These are phyloP conservation scores for Suhomyces guaymorum DNA, from an alignment of 1,139 yeast species.

Conservation along the genomic window DNA sequence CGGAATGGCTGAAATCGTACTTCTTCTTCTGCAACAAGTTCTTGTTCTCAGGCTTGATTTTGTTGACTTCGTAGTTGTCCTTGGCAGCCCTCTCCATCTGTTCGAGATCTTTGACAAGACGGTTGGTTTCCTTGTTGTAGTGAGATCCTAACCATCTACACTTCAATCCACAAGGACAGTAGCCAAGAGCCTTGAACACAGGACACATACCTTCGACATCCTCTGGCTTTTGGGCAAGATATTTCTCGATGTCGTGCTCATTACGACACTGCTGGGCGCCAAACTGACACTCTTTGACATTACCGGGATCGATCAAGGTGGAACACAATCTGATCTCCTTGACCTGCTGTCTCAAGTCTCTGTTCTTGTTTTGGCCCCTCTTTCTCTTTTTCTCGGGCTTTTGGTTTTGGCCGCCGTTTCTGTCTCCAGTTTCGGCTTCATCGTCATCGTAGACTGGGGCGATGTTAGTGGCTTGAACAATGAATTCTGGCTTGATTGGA, in stretches of 20 bases:
- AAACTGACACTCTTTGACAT: constrained; percentile 54
- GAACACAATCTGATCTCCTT: constrained; percentile 72
- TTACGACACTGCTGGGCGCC: constrained; percentile 74
- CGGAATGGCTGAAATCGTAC: constrained; percentile 58
- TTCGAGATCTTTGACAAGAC: constrained; percentile 45
- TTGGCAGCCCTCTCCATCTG: constrained; percentile 36
- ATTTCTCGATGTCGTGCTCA: constrained; percentile 70
- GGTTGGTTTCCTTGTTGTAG: constrained; percentile 49
- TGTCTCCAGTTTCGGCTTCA: constrained; percentile 50
- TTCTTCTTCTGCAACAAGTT: constrained; percentile 61
- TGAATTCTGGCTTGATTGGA: constrained; percentile 61
- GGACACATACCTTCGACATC: constrained; percentile 84
- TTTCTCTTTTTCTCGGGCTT: constrained; percentile 41
- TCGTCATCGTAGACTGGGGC: constrained; percentile 52
- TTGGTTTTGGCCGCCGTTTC: constrained; percentile 32
- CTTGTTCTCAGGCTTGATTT: constrained; percentile 55
- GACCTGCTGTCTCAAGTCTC: constrained; percentile 72
- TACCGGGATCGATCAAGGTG: constrained; percentile 54
- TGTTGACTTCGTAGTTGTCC: constrained; percentile 63
- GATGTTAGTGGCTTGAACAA: constrained; percentile 32
- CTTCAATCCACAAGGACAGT: constrained; percentile 88
- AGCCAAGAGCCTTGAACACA: constrained; percentile 76
- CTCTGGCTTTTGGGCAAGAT: constrained; percentile 62
- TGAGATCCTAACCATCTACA: constrained; percentile 93
- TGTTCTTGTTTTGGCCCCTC: constrained; percentile 87